Conservation (phyloP, 2,329 filamentous ascomycete species). For the Hypomyces perniciosus region DNA sequence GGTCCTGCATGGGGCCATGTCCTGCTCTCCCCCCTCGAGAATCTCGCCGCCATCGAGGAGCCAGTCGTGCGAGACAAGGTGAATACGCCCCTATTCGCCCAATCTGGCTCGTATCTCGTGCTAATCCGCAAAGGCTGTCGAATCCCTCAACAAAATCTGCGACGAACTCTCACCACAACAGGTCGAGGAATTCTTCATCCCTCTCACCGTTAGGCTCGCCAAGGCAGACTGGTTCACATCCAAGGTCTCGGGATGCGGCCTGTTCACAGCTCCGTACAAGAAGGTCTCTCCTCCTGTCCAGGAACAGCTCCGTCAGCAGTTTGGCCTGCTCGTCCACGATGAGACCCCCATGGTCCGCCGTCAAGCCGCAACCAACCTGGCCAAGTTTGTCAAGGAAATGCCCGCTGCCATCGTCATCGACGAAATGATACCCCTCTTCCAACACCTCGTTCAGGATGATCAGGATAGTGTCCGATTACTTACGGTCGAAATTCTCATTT, state of each 20-base stretch:
- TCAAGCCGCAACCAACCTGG: conserved; percentile 91
- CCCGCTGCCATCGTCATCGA: conserved; percentile 84
- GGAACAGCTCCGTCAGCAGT: conserved; percentile 86
- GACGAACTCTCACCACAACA: conserved; percentile 83
- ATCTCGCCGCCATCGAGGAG: conserved; percentile 96
- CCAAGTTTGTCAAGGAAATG: conserved; percentile 98
- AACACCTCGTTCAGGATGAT: conserved; percentile 92
- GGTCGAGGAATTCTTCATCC: conserved; percentile 96
- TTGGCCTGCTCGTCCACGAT: conserved; percentile 89
- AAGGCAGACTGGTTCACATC: conserved; percentile 99
- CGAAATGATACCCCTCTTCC: conserved; percentile 98
- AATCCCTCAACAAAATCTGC: conserved; percentile 99
- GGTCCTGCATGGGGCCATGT: conserved; percentile 92
- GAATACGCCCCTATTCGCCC: conserved; percentile 21
- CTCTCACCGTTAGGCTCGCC: conserved; percentile 87
- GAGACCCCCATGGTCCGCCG: conserved; percentile 98
- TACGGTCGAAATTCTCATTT: conserved; percentile 93
- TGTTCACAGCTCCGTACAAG: conserved; percentile 89
- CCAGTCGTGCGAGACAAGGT: conserved; percentile 98
- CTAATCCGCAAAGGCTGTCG: conserved; percentile 65
- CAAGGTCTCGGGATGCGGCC: conserved; percentile 94
- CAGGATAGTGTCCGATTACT: conserved; percentile 95
- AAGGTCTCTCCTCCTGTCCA: conserved; percentile 85
- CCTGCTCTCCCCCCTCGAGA: conserved; percentile 93
- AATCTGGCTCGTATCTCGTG: conserved; percentile 10